phyloP scores from a whole-genome alignment of 2,329 filamentous ascomycete genomes.

The Neopestalotiopsis rosae region DNA sequence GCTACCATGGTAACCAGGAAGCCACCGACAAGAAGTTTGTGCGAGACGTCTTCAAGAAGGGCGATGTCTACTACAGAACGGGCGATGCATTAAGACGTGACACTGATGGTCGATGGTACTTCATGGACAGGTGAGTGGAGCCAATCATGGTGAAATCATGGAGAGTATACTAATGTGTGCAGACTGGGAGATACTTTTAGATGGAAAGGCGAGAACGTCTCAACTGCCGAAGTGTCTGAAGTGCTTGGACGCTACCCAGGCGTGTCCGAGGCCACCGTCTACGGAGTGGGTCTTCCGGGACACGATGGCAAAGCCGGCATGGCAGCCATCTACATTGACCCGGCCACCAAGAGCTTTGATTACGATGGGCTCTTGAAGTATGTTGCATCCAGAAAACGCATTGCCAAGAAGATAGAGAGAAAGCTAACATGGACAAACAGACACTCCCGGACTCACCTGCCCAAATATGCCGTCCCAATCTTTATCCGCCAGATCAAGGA shows the following conservation, averaged over 20 bases:
- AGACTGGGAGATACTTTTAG: slow-evolving; percentile 75
- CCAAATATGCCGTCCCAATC: slow-evolving; percentile 76
- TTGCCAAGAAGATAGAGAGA: not conserved
- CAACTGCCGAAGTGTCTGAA: slow-evolving; percentile 70
- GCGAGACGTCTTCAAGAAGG: slow-evolving; percentile 67
- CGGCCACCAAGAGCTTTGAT: slow-evolving; percentile 57
- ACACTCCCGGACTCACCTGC: slow-evolving; percentile 64
- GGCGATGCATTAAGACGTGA: slow-evolving; percentile 70
- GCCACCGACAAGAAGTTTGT: slow-evolving; percentile 72
- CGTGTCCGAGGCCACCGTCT: slow-evolving; percentile 71
- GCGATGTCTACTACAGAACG: slow-evolving; percentile 71
- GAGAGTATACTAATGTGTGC: not conserved
- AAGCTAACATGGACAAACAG: slow-evolving; percentile 28
- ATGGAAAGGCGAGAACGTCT: slow-evolving; percentile 76
- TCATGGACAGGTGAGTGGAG: slow-evolving; percentile 57
- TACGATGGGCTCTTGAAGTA: slow-evolving; percentile 63
- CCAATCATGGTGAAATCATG: slow-evolving; percentile 35
- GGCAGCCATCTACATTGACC: slow-evolving; percentile 62
- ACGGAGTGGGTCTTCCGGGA: slow-evolving; percentile 68
- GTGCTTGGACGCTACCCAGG: slow-evolving; percentile 64
- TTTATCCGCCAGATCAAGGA: slow-evolving; percentile 69
- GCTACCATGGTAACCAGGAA: slow-evolving; percentile 70
- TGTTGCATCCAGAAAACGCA: slow-evolving; percentile 17
- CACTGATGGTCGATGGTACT: slow-evolving; percentile 70
- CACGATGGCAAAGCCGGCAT: slow-evolving; percentile 74